These are phyloP conservation scores for Suhomyces sp. DNA, from an alignment of 805 yeast species.

Conservation along the genomic window DNA sequence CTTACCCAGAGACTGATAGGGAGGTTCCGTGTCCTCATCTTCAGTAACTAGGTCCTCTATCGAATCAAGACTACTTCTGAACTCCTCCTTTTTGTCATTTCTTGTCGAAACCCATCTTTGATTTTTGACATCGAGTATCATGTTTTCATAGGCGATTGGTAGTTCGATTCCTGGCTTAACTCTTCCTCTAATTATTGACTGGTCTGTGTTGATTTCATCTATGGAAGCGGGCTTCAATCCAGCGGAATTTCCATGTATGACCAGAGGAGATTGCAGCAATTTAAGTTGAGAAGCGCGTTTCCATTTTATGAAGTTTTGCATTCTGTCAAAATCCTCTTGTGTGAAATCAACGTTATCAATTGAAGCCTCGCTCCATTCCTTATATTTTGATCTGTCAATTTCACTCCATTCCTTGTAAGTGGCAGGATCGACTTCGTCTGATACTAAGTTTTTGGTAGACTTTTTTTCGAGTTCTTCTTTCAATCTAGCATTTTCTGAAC, in stretches of 20 bases:
- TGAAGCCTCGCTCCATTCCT: constrained; percentile 11
- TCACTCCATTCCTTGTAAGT: not conserved
- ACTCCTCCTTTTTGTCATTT: constrained; percentile 20
- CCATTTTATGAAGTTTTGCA: constrained; percentile 30
- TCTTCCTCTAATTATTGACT: constrained; percentile 22
- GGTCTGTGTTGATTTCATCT: constrained; percentile 8
- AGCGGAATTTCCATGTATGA: not conserved
- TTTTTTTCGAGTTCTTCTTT: constrained; percentile 7
- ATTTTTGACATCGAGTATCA: constrained; percentile 19
- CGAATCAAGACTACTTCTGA: constrained; percentile 31
- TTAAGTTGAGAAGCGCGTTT: constrained; percentile 37
- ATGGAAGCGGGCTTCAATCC: constrained; percentile 5
- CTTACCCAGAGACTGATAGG: not conserved
- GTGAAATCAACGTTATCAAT: constrained; percentile 22
- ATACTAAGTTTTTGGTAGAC: not conserved
- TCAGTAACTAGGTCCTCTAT: constrained; percentile 34
- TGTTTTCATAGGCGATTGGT: constrained; percentile 33
- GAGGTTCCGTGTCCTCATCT: constrained; percentile 5
- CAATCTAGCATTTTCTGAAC: constrained; percentile 12
- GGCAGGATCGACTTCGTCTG: not conserved
- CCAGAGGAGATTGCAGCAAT: constrained; percentile 14
- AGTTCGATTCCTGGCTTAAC: constrained; percentile 33
- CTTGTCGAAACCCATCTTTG: constrained; percentile 20
- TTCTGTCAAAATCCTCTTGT: constrained; percentile 13
- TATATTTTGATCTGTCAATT: not conserved